Evolutionary conservation across 1,284 basidiomycete species (phyloP), one percentile per base, ranked within the genome.

Genomic region (Papiliotrema nemorosa): DNA sequence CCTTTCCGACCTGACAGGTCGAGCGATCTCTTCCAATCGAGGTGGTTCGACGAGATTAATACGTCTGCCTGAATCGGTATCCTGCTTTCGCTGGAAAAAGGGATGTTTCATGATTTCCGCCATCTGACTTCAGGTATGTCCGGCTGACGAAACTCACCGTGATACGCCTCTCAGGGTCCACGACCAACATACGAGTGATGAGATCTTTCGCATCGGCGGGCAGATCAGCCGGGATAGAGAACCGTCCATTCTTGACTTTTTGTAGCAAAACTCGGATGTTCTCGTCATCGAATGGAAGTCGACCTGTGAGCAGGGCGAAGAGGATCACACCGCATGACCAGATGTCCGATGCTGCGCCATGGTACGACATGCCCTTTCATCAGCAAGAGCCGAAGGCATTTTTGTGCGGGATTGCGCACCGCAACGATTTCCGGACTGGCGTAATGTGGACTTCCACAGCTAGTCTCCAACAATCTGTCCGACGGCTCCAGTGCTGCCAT

Each of bases 321-420:
- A 97, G 81, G 62, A 97, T 93, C 64, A 97, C 84, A 48, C 93
- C 93, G 69, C 92, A 96, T 37, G 90, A 94, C 94, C 94, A 97
- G 66, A 96, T 90, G 72, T 97, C 93, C 31, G 90, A 85, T 20
- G 83, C 81, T 1, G 85, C 82, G 22, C 93, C 94, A 64, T 92
- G 83, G 71, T 97, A 97, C 18, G 84, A 82, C 43, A 81, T 77
- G 10, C 90, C 89, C 74, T 80, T 80, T 68, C 88, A 93, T 90
- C 67, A 29, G 90, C n/a, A n/a, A n/a, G n/a, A 46, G 93, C 82
- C 22, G 86, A 77, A 9, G 90, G 88, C 54, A 87, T 89, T 26
- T 88, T 88, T 70, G 82, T 92, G 40, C 93, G 80, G 89, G 89
- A 88, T 93, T 65, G 96, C 93, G 72, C 92, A 92, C 92, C 55